Evolutionary conservation across 495 filamentous ascomycete genomes (phyloP).

Genomic region (Aspergillus biplanus): DNA sequence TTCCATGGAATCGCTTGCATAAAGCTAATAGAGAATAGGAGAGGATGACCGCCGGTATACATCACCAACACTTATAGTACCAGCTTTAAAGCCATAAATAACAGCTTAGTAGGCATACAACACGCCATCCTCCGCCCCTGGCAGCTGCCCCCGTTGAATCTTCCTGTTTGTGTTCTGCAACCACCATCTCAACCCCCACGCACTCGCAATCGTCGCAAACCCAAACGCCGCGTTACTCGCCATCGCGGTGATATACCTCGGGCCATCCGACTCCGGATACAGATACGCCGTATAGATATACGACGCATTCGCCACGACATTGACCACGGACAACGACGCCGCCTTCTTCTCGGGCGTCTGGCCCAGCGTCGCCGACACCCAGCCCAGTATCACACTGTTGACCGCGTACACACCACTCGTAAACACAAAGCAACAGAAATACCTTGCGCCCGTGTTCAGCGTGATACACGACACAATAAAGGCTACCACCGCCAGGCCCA

Average conservation of each 20-base stretch:
- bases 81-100: no score
- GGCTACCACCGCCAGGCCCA: constrained; percentile 45
- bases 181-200: no score
- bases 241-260: constrained; percentile 13
- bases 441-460: constrained; percentile 48
- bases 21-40: no score
- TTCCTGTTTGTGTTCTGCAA: no score
- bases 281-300: constrained; percentile 21
- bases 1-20: no score
- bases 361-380: constrained; percentile 56
- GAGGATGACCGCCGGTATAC: no score
- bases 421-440: constrained; percentile 56
- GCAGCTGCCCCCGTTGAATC: no score
- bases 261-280: constrained; percentile 14
- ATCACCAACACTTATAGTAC: no score
- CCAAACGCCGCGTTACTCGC: no score
- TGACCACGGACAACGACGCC: constrained; percentile 16
- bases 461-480: constrained; percentile 50
- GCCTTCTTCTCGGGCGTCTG: constrained; percentile 51
- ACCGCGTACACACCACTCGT: constrained; percentile 48
- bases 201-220: no score
- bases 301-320: constrained; percentile 17
- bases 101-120: no score
- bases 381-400: constrained; percentile 54
- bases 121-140: no score